Base-by-base conservation (phyloP, 805 yeast species). In the Candida palmyrensis region DNA sequence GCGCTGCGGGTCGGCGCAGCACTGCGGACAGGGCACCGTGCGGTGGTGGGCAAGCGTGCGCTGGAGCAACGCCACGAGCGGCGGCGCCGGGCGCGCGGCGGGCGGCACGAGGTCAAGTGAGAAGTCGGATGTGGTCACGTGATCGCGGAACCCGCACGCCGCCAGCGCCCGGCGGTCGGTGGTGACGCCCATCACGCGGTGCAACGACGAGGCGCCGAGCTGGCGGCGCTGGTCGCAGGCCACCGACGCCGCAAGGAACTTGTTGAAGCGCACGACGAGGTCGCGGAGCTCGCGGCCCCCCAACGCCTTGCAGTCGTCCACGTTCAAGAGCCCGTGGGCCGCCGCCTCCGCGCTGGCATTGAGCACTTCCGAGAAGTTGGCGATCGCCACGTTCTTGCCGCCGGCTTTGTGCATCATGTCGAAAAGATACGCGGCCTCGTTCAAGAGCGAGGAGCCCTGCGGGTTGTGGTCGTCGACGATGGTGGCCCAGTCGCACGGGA, bases 351-450 rank as follows among this genome's bases (percentile, higher is more conserved):
- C 42, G 36, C 52, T 52, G n/a, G 57, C 47, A 35, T 49, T 57
- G 33, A 66, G 42, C 4, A 55, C 51, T 30, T 60, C 59, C 2
- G 66, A 81, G 49, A 90, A 87, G 51, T 92, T 92, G 2, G 88
- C 67, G 0, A 96, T 82, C 25, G 85, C 75, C 47, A 90, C 87
- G 44, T 83, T 85, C 24, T 74, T 72, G 0, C 95, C 92, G 10
- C 71, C 59, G 0, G 96, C 87, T 52, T 85, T 84, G 26, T 71
- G 71, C 59, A 90, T 71, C 98, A 92, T 90, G 49, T 94, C 97
- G 57, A 77, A 86, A 10, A 94, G 61, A 42, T 87, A 86, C 0
- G 96, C 98, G 29, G 89, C 60, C 51, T 92, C 97, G 30, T 84
- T 78, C 18, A 88, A 57, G 3, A 89, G 53, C 2, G 83, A 77